Conservation (phyloP, 441 rosid species). For the Erodium moschatum region DNA sequence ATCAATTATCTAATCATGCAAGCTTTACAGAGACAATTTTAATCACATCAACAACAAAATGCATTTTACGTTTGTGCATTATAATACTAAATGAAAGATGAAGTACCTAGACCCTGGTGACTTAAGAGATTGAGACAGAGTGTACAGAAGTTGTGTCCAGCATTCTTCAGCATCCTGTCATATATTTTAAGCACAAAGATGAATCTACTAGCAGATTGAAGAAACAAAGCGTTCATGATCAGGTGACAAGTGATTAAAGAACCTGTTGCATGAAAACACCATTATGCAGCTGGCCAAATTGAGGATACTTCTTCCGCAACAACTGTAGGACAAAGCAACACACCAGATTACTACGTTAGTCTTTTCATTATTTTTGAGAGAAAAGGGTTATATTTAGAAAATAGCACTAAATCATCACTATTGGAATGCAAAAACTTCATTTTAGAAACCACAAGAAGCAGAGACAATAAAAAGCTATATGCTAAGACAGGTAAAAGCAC, state of each 20-base stretch:
- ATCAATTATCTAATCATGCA: not conserved
- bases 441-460: not conserved
- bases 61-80: not conserved
- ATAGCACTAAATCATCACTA: not conserved
- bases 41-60: not conserved
- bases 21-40: not conserved
- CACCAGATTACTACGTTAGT: not conserved
- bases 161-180: conserved; percentile 93
- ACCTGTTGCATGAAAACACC: conserved; percentile 98
- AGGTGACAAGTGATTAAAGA: conserved; percentile 15
- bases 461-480: not conserved
- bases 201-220: conserved; percentile 15
- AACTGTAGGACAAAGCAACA: conserved; percentile 36
- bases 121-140: conserved; percentile 73
- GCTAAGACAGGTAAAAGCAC: not conserved
- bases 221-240: conserved; percentile 6
- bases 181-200: conserved; percentile 15
- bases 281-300: conserved; percentile 85
- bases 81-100: not conserved
- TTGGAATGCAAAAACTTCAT: not conserved
- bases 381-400: conserved; percentile 2
- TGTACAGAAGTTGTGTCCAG: conserved; percentile 83
- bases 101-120: conserved; percentile 46
- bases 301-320: conserved; percentile 84
- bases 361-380: not conserved